Base-by-base conservation (phyloP, 768 basidiomycete species). In the Flagelloscypha sp. region DNA sequence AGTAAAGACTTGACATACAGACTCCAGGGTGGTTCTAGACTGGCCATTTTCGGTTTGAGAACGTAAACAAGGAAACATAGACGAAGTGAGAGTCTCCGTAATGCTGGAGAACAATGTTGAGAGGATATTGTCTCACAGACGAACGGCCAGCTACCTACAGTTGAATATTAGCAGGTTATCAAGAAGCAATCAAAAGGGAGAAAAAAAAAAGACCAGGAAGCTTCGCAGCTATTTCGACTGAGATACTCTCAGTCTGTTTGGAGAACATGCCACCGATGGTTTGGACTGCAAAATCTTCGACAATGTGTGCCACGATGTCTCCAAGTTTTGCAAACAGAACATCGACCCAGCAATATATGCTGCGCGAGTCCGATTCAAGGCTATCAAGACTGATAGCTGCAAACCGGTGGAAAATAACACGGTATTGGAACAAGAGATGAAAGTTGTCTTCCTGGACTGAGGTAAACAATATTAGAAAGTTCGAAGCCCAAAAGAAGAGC, bases 261-360 rank as follows among this genome's bases (percentile, higher is more conserved):
- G 42, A 24, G 50, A 45, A 27, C 40, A 42, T 35, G 36, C 33
- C 9, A 4, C n/a, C 34, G 30, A 15, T 10, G 18, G 16, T 22
- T 27, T 35, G 13, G 27, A 33, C 19, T 7, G 41, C 38, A 24
- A 49, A 35, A 7, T 56, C 54, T 4, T 49, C 46, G 6, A 59
- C 57, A 33, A 67, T 30, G n/a, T 44, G 34, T 21, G 59, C 44
- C 15, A 48, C 43, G 9, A 55, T 53, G 32, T 67, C 59, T 21
- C 69, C 64, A 5, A 85, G 48, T 44, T 64, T 73, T 7, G 68
- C 68, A 16, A 86, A 48, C 6, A 84, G 37, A 31, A 68, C 57
- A 38, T 86, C 82, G 7, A 74, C 73, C 76, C 79, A 84, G 46
- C 74, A 84, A 34, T 77, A 56, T n/a, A 70, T 41, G 9, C 62